A percentile compares a stretch with the other conserved stretches of the same genome.
phyloP scores from a whole-genome alignment of 768 basidiomycete genomes.

The Lactarius pseudohatsudake region DNA sequence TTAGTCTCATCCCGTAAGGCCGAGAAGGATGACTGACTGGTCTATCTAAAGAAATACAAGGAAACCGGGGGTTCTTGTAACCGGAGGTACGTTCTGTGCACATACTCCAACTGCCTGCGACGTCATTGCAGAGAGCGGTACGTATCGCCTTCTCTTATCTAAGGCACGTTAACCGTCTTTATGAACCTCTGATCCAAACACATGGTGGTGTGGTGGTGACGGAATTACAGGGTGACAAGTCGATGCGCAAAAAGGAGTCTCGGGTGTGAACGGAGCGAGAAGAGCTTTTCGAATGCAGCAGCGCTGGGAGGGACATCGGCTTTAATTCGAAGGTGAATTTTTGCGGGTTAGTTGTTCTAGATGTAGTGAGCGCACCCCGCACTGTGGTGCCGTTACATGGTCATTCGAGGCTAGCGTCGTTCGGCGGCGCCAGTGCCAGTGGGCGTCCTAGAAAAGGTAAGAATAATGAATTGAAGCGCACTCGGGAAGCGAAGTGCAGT shows the following conservation, averaged over 20 bases:
- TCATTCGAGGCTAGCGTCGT: not conserved
- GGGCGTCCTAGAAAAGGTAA: not conserved
- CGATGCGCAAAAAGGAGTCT: not conserved
- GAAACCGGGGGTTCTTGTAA: not conserved
- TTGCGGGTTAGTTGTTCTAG: not conserved
- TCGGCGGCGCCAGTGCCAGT: not conserved
- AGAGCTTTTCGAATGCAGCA: not conserved
- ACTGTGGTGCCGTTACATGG: not conserved
- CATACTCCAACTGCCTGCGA: not conserved
- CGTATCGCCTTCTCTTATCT: not conserved
- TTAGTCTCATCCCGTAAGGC: not conserved
- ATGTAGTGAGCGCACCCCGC: not conserved
- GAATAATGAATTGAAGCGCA: not conserved
- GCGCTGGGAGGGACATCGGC: not conserved
- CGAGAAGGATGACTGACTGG: no score
- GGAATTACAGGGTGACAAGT: not conserved
- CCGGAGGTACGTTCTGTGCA: not conserved
- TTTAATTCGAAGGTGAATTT: not conserved
- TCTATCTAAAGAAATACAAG: not conserved
- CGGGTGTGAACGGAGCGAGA: not conserved
- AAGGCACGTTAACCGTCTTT: not conserved
- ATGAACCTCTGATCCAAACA: not conserved
- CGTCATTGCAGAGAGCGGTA: not conserved
- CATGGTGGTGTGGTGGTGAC: not conserved
- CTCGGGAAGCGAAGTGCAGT: not conserved